These are phyloP conservation scores for Aspergillus sp. DNA, from an alignment of 2,329 filamentous ascomycete genomes.

Conservation along the genomic window DNA sequence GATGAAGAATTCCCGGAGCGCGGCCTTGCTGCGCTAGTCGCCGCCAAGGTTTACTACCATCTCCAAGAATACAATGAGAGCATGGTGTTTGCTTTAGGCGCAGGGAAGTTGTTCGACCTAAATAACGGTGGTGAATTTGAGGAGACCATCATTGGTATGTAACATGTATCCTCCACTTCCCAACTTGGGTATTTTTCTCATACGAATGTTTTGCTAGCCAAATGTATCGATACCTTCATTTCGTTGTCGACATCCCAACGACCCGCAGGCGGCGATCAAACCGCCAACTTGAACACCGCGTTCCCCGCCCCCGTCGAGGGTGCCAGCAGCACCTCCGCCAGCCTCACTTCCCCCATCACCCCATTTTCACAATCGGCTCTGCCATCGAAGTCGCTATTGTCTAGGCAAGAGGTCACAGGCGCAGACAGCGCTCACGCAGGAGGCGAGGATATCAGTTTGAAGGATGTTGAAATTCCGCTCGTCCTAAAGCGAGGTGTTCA, in stretches of 20 bases:
- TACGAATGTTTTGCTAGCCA: constrained; percentile 52
- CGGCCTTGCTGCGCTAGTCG: constrained; percentile 88
- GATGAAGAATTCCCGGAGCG: constrained; percentile 93
- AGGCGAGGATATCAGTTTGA: constrained; percentile 56
- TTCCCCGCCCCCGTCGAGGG: constrained; percentile 69
- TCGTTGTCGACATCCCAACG: constrained; percentile 65
- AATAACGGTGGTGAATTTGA: constrained; percentile 92
- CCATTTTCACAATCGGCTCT: constrained; percentile 93
- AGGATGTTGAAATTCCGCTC: constrained; percentile 59
- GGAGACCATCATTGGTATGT: constrained; percentile 87
- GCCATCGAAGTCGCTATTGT: constrained; percentile 93
- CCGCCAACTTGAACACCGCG: constrained; percentile 75
- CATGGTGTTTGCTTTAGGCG: constrained; percentile 95
- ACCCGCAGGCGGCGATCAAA: constrained; percentile 51
- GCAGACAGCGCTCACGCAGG: constrained; percentile 57
- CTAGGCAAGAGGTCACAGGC: constrained; percentile 68
- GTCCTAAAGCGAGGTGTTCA: constrained; percentile 73
- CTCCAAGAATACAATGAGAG: constrained; percentile 98
- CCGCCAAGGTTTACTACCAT: constrained; percentile 98
- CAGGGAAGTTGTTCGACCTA: constrained; percentile 91
- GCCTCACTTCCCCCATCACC: constrained; percentile 81
- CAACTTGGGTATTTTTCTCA: constrained; percentile 5
- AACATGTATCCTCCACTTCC: background rate
- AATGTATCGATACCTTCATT: constrained; percentile 98
- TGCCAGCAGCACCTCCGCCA: constrained; percentile 62